These are phyloP conservation scores for Coemansia sp. DNA, from an alignment of 192 early-diverging fungal species.

Conservation along the genomic window DNA sequence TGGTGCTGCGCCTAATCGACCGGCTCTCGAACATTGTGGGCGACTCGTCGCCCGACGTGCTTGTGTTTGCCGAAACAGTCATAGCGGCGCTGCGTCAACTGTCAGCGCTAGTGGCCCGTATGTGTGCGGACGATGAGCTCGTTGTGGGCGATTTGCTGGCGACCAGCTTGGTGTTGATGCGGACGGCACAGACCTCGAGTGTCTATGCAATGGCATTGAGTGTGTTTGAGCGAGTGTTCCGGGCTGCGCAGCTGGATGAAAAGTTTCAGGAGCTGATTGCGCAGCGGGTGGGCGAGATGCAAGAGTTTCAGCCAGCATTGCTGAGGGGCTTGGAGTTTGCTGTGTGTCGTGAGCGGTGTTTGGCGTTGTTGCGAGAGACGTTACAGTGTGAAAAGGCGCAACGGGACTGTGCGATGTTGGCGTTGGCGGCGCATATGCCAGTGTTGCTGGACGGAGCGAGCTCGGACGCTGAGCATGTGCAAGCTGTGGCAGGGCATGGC, in stretches of 20 bases:
- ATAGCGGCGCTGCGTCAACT: constrained; percentile 37
- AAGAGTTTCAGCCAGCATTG: constrained; percentile 31
- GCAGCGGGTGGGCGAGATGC: constrained; percentile 13
- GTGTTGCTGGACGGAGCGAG: constrained; percentile 19
- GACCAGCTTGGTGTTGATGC: constrained; percentile 33
- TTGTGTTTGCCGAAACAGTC: constrained; percentile 38
- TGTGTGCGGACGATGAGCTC: constrained; percentile 28
- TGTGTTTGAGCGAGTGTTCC: constrained; percentile 48
- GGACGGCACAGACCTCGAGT: constrained; percentile 20
- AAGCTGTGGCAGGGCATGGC: not conserved
- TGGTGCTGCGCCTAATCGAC: constrained; percentile 43
- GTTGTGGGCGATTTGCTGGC: constrained; percentile 31
- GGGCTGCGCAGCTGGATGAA: constrained; percentile 6
- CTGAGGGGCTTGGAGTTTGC: constrained; percentile 43
- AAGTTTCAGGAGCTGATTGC: constrained; percentile 11
- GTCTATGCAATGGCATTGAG: constrained; percentile 37
- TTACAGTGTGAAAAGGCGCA: constrained; percentile 12
- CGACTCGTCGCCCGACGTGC: constrained; percentile 22
- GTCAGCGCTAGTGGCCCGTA: constrained; percentile 30
- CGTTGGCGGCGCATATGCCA: constrained; percentile 31
- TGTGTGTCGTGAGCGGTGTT: constrained; percentile 36
- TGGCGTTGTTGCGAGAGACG: constrained; percentile 27
- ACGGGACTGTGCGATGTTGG: constrained; percentile 21
- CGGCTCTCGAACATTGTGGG: constrained; percentile 51
- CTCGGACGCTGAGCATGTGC: constrained; percentile 8